Evolutionary conservation across 305 asterid species (phyloP), one percentile per base, ranked within the genome.

Genomic region (Coffea humblotiana): DNA sequence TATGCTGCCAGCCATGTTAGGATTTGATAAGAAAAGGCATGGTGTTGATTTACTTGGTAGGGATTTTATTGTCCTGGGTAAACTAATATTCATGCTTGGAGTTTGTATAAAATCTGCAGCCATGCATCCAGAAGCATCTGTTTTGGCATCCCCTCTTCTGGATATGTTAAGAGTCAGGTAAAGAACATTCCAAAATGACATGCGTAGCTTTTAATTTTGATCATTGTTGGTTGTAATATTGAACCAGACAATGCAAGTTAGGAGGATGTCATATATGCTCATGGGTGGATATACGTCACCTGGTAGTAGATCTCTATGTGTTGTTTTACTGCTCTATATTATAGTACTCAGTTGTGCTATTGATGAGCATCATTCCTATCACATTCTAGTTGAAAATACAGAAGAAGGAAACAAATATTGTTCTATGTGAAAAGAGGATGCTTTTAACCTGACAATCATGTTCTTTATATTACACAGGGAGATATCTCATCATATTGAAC

Each of bases 101-200:
- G 87, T 91, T 82, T 95, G 98, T 85, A 90, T 96, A 61, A 92
- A 91, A 86, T 96, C 97, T 83, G 92, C 97, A 40, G 92, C 96
- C 51, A 90, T 94, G 98, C 99, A 96, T 85, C 99, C 98, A 27
- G 98, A 95, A 87, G 97, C 98, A 81, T 94, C 93, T 37, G 89
- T 91, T 81, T 81, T 95, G 90, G 98, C 95, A 73, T 84, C 93
- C 78, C 95, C 96, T 63, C 94, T 94, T 78, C 77, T 96, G 86
- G 98, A 96, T 85, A 91, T 96, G 96, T 77, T 96, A 78, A 89
- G 92, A 81, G 87, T 91, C 85, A 91, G 99, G 99, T 94, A 86
- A 47, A 75, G 32, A 60, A 23, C 67, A 60, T 43, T 68, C 80
- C 37, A 13, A 48, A 6, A 8, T 61, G 58, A 63, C 67, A 43